These are phyloP conservation scores for Eutrema heterophyllum DNA, from an alignment of 345 rosid species.

Conservation along the genomic window DNA sequence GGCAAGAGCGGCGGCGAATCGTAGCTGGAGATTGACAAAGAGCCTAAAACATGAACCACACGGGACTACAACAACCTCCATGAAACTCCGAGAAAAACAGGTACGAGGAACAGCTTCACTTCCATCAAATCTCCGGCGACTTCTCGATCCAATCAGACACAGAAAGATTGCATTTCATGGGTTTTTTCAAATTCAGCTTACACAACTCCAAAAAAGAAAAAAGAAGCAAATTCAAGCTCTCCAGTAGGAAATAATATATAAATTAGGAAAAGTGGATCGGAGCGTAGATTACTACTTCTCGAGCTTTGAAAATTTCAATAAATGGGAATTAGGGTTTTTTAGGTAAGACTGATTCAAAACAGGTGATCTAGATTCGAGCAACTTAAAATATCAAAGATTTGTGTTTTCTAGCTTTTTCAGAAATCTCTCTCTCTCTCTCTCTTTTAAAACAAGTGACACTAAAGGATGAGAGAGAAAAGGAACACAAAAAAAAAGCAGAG, in stretches of 20 bases:
- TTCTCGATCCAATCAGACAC: constrained; percentile 32
- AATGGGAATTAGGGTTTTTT: constrained; percentile 18
- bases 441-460: constrained; percentile 28
- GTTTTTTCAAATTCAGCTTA: background rate
- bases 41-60: constrained; percentile 30
- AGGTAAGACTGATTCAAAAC: constrained; percentile 32
- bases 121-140: constrained; percentile 50
- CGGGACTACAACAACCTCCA: constrained; percentile 55
- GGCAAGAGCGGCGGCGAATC: constrained; percentile 38
- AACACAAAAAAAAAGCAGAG: background rate
- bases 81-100: constrained; percentile 40
- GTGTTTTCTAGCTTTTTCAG: background rate
- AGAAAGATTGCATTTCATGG: constrained; percentile 43
- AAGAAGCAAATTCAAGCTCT: background rate
- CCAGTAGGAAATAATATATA: background rate
- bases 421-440: background rate
- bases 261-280: constrained; percentile 6
- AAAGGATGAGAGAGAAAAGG: constrained; percentile 18
- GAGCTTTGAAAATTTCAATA: constrained; percentile 22
- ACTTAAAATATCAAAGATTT: constrained; percentile 9
- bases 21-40: constrained; percentile 40
- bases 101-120: constrained; percentile 32
- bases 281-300: constrained; percentile 12
- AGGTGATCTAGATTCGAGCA: constrained; percentile 34
- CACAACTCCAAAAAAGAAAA: background rate